Conservation (phyloP, 1,284 basidiomycete genomes). For the Fomes fomentarius region DNA sequence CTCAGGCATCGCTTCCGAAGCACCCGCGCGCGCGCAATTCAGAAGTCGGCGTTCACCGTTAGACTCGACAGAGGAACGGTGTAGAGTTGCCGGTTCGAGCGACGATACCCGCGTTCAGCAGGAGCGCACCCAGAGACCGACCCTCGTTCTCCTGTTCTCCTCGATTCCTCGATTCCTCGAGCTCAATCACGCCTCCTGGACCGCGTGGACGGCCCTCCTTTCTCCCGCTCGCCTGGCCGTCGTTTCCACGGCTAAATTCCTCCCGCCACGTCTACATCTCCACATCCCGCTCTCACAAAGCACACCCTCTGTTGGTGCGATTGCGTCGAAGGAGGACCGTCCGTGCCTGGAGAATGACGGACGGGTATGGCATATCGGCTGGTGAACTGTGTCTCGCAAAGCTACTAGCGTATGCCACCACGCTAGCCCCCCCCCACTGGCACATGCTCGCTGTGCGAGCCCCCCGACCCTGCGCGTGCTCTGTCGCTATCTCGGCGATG, state of each 20-base stretch:
- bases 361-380: too few species aligned
- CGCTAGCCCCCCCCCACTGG: too few species aligned
- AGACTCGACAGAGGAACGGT: constrained; percentile 20
- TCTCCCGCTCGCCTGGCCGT: constrained; percentile 8
- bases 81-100: constrained; percentile 26
- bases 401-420: neutral
- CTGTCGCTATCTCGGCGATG: too few species aligned
- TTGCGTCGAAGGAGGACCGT: neutral
- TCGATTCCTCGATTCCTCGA: too few species aligned
- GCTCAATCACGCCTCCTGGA: too few species aligned
- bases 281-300: constrained; percentile 14
- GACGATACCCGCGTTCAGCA: constrained; percentile 5
- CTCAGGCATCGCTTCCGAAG: constrained; percentile 16
- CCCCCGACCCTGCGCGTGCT: too few species aligned
- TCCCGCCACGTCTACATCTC: constrained; percentile 18
- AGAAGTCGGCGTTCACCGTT: constrained; percentile 21
- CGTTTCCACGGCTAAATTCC: constrained; percentile 7
- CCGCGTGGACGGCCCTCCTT: constrained; percentile 7
- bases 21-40: neutral
- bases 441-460: too few species aligned
- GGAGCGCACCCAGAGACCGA: constrained; percentile 2
- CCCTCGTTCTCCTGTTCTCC: too few species aligned
- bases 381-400: too few species aligned
- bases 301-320: constrained; percentile 1
- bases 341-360: constrained; percentile 19